phyloP scores from a whole-genome alignment of 2,329 filamentous ascomycete species.

The Exophiala oligosperma region DNA sequence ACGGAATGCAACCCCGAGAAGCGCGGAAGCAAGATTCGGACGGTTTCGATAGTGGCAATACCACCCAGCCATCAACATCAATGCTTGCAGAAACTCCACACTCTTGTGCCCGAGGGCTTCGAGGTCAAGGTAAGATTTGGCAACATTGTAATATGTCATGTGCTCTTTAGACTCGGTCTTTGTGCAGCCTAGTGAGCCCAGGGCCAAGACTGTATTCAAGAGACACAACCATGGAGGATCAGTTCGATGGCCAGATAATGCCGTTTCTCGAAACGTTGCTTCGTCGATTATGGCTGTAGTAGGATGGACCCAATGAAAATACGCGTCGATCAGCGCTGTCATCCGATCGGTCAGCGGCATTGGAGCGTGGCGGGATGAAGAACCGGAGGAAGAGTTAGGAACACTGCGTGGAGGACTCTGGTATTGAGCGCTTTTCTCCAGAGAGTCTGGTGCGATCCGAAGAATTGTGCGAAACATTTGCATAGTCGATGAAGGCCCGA shows the following conservation, averaged over 20 bases:
- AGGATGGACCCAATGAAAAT: conserved; percentile 25
- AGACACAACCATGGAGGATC: conserved; percentile 29
- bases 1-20: conserved; percentile 27
- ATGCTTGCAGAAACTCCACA: conserved; percentile 26
- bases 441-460: conserved; percentile 12
- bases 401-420: conserved; percentile 11
- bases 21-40: conserved; percentile 28
- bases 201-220: conserved; percentile 29
- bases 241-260: conserved; percentile 9
- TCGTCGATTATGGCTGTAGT: conserved; percentile 28
- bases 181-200: conserved; percentile 26
- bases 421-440: neutral
- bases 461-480: conserved; percentile 16
- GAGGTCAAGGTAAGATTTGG: conserved; percentile 24
- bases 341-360: conserved; percentile 5
- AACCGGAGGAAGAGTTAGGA: conserved; percentile 1
- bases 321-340: conserved; percentile 21
- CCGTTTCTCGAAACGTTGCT: conserved; percentile 21
- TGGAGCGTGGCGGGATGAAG: neutral
- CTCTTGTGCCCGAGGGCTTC: conserved; percentile 25
- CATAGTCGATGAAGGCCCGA: conserved; percentile 17
- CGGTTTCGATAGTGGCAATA: conserved; percentile 28
- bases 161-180: conserved; percentile 20
- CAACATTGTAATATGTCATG: conserved; percentile 23
- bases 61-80: conserved; percentile 28